Conservation (phyloP, 108 stramenopile species). For the Fragilaria crotonensis region DNA sequence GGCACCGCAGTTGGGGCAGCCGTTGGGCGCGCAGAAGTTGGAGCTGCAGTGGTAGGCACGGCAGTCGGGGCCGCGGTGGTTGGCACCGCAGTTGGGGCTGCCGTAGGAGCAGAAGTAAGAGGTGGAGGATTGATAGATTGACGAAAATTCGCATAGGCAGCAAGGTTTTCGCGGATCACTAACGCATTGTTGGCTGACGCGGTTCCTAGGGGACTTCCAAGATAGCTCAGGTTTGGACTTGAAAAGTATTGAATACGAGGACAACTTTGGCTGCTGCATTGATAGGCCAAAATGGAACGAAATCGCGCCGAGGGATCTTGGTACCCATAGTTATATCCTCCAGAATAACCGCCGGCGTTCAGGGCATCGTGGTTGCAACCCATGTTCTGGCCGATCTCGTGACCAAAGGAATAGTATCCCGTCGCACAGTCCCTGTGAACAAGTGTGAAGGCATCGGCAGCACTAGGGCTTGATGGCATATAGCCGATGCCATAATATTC, state of each 20-base stretch:
- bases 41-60: no score
- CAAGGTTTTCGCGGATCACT: not conserved
- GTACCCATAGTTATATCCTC: not conserved
- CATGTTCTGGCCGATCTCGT: constrained; percentile 17
- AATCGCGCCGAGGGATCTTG: constrained; percentile 23
- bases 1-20: no score
- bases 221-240: constrained; percentile 8
- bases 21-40: no score
- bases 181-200: not conserved
- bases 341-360: not conserved
- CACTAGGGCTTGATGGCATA: not conserved
- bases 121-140: not conserved
- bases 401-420: constrained; percentile 16
- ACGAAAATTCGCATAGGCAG: constrained; percentile 8
- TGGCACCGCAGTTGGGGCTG: no score
- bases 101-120: not conserved
- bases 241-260: constrained; percentile 17
- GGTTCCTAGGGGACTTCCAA: constrained; percentile 6
- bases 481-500: constrained; percentile 24
- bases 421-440: constrained; percentile 4
- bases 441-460: constrained; percentile 6
- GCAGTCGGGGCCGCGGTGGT: no score
- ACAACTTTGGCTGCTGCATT: constrained; percentile 21
- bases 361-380: not conserved
- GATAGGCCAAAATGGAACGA: constrained; percentile 32